A percentile compares a stretch with the other conserved stretches of the same genome.
Evolutionary conservation across 1,139 yeast species (phyloP).

Genomic region (Entelexis sorbosivorans): DNA sequence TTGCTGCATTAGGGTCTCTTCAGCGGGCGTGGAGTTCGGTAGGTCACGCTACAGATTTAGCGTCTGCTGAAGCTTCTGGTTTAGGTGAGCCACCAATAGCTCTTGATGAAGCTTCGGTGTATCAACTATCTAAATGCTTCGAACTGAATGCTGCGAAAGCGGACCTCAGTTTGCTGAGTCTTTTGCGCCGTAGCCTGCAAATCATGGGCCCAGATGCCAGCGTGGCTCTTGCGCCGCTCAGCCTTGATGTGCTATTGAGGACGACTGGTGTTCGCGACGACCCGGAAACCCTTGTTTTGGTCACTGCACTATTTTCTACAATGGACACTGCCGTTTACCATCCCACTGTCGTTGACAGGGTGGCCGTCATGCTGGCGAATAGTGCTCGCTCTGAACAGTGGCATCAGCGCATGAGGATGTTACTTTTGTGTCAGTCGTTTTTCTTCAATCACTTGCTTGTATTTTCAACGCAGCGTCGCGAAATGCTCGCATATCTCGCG

Average conservation of each 20-base stretch:
- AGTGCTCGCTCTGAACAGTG: conserved; percentile 35
- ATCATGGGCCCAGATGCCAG: conserved; percentile 14
- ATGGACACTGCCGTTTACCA: conserved; percentile 27
- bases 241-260: conserved; percentile 62
- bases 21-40: background rate
- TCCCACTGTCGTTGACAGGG: background rate
- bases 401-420: conserved; percentile 57
- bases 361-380: conserved; percentile 2
- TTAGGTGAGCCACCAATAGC: background rate
- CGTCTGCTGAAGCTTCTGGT: background rate
- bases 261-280: conserved; percentile 69
- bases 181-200: conserved; percentile 9
- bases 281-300: conserved; percentile 44
- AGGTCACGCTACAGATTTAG: background rate
- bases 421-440: conserved; percentile 63
- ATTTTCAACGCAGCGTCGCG: conserved; percentile 42
- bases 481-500: conserved; percentile 43
- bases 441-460: conserved; percentile 61
- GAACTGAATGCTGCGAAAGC: conserved; percentile 2
- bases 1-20: conserved; percentile 5
- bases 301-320: conserved; percentile 34
- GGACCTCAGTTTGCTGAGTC: conserved; percentile 13
- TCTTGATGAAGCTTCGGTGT: background rate
- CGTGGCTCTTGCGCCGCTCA: conserved; percentile 30
- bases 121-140: conserved; percentile 1